Evolutionary conservation across 2,329 filamentous ascomycete species (phyloP), one percentile per base, ranked within the genome.

Genomic region (Escovopsis sp.): DNA sequence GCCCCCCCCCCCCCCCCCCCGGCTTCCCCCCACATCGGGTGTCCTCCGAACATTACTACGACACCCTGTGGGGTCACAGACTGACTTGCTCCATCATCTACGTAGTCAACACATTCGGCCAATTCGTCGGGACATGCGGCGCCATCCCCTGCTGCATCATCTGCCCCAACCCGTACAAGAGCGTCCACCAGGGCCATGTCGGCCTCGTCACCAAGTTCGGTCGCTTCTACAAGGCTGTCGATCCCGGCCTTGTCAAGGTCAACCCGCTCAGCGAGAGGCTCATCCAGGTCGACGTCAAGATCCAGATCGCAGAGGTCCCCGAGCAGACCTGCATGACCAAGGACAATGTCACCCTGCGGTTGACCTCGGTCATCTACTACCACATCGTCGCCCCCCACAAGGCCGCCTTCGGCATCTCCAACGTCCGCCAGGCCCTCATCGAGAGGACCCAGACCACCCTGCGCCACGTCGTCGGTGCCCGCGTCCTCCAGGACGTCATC

Each of bases 261-360:
- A 98, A 98, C 64, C 88, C 88, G 3, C 75, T 96, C 36, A 88
- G 81, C 50, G 90, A 98, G 67, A 74, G 70, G 39, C 70, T 98
- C 29, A 79, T 85, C 47, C 84, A 92, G 50, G 80, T 98, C 54
- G 90, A 98, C 57, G 90, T 98, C 63, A 98, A 96, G 76, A 94
- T 96, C 48, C 90, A 98, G 64, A 94, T 94, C 45, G 85, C 92
- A 56, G 80, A 98, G 66, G 90, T 98, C 17, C 88, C 88, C 14
- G 77, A 87, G 61, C 90, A 98, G 62, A 76, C 88, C 42, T 96
- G 90, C 69, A 98, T 98, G 87, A 98, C 90, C 57, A 96, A 96
- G 66, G 90, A 98, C 68, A 98, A 98, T 51, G 90, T 96, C 43
- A 93, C 83, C 31, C 70, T 98, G 29, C 79, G 87, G 49, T 70